These are phyloP conservation scores for Backusella psychrophila DNA, from an alignment of 192 early-diverging fungal species.

Conservation along the genomic window DNA sequence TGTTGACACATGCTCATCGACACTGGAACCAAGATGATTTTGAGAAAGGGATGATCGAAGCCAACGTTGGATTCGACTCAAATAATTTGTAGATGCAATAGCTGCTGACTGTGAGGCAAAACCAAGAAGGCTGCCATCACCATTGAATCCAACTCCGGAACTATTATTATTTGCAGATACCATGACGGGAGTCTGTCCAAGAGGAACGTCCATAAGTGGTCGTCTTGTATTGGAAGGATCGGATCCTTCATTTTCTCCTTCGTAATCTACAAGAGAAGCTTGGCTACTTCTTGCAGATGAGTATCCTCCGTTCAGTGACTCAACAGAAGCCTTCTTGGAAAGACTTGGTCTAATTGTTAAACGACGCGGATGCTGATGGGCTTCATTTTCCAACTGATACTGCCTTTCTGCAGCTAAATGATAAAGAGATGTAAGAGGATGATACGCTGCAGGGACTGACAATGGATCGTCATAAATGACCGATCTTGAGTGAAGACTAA, in stretches of 20 bases:
- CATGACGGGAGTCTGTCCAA: conserved; percentile 4
- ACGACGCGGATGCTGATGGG: not conserved
- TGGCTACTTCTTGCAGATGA: conserved; percentile 19
- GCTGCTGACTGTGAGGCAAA: conserved; percentile 13
- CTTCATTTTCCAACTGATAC: not conserved
- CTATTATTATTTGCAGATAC: not conserved
- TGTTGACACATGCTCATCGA: not conserved
- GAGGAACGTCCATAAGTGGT: not conserved
- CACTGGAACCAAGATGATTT: not conserved
- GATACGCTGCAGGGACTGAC: conserved; percentile 35
- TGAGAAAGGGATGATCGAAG: conserved; percentile 23
- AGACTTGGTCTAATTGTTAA: not conserved
- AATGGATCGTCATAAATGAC: conserved; percentile 30
- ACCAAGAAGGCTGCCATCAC: conserved; percentile 6
- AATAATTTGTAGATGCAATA: conserved; percentile 15
- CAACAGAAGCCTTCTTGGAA: conserved; percentile 24
- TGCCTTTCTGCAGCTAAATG: conserved; percentile 69
- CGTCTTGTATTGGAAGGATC: not conserved
- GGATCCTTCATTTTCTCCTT: not conserved
- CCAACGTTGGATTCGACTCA: conserved; percentile 27
- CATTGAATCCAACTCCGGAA: not conserved
- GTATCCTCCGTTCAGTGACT: conserved; percentile 6
- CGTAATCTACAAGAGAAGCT: conserved; percentile 6
- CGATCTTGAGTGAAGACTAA: not conserved
- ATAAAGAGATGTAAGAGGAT: conserved; percentile 84